These are phyloP conservation scores for Chalara sp. DNA, from an alignment of 2,329 filamentous ascomycete genomes.

Conservation along the genomic window DNA sequence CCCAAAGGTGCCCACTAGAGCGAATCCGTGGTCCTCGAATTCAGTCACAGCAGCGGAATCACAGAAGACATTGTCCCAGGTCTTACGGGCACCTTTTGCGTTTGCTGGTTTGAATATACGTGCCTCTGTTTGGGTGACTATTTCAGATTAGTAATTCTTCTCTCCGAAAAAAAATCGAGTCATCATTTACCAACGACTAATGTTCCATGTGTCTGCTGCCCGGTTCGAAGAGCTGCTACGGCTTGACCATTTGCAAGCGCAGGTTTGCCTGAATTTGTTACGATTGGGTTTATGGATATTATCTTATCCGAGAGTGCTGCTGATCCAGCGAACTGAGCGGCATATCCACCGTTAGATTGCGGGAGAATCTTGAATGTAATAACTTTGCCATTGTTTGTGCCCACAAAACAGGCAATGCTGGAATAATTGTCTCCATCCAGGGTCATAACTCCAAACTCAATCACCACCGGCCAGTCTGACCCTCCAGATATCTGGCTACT, in stretches of 20 bases:
- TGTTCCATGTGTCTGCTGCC: conserved; percentile 70
- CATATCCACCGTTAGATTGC: conserved; percentile 59
- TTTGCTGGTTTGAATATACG: conserved; percentile 81
- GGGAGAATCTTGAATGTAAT: conserved; percentile 89
- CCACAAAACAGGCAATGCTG: conserved; percentile 86
- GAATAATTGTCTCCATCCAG: conserved; percentile 93
- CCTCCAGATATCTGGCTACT: conserved; percentile 41
- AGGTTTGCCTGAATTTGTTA: conserved; percentile 67
- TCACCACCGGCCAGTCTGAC: conserved; percentile 68
- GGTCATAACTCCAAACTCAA: conserved; percentile 92
- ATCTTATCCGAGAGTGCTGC: conserved; percentile 61
- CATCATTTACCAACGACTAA: conserved; percentile 60
- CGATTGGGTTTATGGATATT: conserved; percentile 72
- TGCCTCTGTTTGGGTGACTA: conserved; percentile 61
- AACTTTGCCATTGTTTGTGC: conserved; percentile 77
- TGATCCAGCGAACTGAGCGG: conserved; percentile 64
- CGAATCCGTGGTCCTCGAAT: conserved; percentile 67
- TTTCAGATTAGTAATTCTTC: conserved; percentile 8
- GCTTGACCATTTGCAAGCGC: conserved; percentile 69
- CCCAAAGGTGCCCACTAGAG: conserved; percentile 77
- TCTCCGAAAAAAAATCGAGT: not conserved
- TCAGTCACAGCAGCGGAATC: conserved; percentile 73
- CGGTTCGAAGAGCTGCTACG: conserved; percentile 71
- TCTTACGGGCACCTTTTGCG: conserved; percentile 85
- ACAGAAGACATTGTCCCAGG: conserved; percentile 76